Conservation (phyloP, 805 yeast genomes). For the Hermanozyma aechmeae region DNA sequence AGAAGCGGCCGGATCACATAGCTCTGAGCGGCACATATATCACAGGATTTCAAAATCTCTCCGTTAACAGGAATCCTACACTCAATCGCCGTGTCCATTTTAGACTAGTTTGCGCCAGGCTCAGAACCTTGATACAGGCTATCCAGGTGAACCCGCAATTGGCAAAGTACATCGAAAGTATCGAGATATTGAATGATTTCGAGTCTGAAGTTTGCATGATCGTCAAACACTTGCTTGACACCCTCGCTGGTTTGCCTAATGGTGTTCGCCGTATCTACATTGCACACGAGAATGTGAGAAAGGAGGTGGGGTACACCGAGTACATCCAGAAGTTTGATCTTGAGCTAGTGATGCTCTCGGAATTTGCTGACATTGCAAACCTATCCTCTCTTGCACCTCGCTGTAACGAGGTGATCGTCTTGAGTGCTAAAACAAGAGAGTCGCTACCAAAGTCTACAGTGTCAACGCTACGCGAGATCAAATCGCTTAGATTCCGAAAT, state of each 20-base stretch:
- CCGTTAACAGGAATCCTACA: conserved; percentile 1
- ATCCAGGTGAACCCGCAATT: conserved; percentile 25
- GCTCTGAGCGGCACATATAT: conserved; percentile 15
- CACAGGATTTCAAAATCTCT: conserved; percentile 15
- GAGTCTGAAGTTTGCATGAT: background rate
- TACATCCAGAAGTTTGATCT: conserved; percentile 6
- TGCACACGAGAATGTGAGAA: conserved; percentile 6
- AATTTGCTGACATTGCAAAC: too few species aligned
- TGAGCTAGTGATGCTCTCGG: too few species aligned
- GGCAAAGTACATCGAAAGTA: conserved; percentile 4
- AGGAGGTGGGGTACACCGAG: conserved; percentile 2
- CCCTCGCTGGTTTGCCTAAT: conserved; percentile 2
- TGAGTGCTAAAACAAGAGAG: too few species aligned
- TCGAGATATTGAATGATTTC: conserved; percentile 1
- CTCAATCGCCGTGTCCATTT: too few species aligned
- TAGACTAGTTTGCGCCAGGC: conserved; percentile 22
- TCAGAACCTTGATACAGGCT: conserved; percentile 31
- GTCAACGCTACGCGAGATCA: too few species aligned
- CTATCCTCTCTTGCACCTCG: too few species aligned
- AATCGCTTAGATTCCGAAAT: conserved; percentile 5
- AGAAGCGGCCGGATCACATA: conserved; percentile 10
- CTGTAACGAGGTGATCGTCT: too few species aligned
- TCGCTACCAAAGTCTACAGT: too few species aligned
- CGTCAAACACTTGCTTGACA: background rate
- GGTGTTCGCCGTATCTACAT: conserved; percentile 10